Conservation (phyloP, 164 flowering plant species). For the Kalanchoe fedtschenkoi region DNA sequence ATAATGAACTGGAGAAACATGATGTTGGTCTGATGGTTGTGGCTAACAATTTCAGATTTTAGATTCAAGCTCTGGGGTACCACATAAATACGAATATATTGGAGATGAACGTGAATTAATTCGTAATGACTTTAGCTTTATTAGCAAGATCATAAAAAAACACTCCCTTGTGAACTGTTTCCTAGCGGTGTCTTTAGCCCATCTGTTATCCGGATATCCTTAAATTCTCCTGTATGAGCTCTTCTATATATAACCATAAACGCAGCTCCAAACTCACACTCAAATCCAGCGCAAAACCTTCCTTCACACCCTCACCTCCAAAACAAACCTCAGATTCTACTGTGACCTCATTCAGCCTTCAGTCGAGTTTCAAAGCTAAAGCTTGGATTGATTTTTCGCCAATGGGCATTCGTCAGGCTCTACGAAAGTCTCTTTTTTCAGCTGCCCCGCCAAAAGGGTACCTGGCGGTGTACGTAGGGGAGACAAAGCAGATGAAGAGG, state of each 20-base stretch:
- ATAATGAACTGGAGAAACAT: background rate
- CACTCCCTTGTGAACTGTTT: background rate
- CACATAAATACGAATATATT: too few species aligned
- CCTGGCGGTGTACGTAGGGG: conserved; percentile 30
- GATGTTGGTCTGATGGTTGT: too few species aligned
- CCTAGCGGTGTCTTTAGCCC: background rate
- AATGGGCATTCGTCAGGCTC: conserved; percentile 12
- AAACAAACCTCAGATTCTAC: background rate
- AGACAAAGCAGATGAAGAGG: conserved; percentile 18
- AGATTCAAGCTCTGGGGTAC: too few species aligned
- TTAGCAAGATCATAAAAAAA: too few species aligned
- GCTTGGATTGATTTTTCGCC: background rate
- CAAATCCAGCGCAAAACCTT: background rate
- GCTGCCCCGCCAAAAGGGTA: conserved; percentile 22
- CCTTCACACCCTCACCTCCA: background rate
- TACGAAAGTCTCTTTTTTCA: conserved; percentile 7
- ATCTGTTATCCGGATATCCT: background rate
- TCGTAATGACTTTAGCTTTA: too few species aligned
- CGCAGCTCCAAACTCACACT: background rate
- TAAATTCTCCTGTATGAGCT: background rate
- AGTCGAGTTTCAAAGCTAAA: background rate
- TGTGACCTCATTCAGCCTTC: background rate
- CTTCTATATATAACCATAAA: background rate
- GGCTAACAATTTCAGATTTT: too few species aligned
- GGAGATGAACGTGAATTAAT: too few species aligned